These are phyloP conservation scores for Ligustrum vulgare DNA, from an alignment of 257 asterid genomes.

Conservation along the genomic window DNA sequence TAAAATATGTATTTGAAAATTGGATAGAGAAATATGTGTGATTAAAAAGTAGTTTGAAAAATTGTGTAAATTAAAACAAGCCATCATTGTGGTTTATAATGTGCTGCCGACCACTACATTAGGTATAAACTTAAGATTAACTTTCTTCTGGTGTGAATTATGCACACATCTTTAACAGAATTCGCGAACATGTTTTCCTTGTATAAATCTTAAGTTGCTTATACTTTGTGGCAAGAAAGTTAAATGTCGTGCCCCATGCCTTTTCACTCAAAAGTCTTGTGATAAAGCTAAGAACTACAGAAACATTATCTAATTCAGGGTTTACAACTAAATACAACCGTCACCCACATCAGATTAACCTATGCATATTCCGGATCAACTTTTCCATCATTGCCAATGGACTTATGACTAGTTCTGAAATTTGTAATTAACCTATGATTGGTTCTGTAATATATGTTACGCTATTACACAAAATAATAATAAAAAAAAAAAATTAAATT, in stretches of 20 bases:
- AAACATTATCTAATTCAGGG: neutral
- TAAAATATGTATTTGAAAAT: too few species aligned
- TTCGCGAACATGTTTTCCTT: neutral
- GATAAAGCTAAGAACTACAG: neutral
- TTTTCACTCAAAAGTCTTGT: neutral
- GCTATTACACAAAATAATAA: too few species aligned
- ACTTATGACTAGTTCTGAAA: too few species aligned
- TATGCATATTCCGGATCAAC: neutral
- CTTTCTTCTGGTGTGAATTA: neutral
- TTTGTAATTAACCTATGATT: too few species aligned
- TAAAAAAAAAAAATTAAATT: too few species aligned
- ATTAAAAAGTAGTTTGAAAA: too few species aligned
- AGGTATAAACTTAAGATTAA: neutral
- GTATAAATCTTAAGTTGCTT: neutral
- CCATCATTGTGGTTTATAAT: too few species aligned
- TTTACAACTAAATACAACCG: neutral
- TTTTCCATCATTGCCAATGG: neutral
- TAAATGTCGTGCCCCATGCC: neutral
- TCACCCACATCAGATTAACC: neutral
- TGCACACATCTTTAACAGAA: neutral
- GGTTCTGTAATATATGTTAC: too few species aligned
- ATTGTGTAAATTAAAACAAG: too few species aligned
- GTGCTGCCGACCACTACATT: too few species aligned
- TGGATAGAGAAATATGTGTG: too few species aligned
- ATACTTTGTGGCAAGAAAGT: too few species aligned